These are phyloP conservation scores for Pisolithus tinctorius DNA, from an alignment of 768 basidiomycete genomes.

Conservation along the genomic window DNA sequence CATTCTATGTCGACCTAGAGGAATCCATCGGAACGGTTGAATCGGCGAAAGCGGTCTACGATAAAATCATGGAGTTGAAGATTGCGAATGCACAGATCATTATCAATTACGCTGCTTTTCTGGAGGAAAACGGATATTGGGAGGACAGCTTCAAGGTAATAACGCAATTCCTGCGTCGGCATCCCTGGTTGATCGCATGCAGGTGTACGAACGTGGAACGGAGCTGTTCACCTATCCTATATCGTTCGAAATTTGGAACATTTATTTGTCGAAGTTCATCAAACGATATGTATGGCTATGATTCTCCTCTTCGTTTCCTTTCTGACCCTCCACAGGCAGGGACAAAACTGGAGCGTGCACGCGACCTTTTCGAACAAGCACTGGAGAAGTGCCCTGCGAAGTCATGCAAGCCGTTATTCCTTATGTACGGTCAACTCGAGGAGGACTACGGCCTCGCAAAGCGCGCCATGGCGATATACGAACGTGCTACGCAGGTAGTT, in stretches of 20 bases:
- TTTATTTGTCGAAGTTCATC: constrained; percentile 93
- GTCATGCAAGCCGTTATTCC: constrained; percentile 88
- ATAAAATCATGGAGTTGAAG: constrained; percentile 91
- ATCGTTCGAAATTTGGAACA: constrained; percentile 99
- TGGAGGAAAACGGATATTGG: constrained; percentile 97
- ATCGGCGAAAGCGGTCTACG: constrained; percentile 86
- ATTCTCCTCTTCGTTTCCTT: neutral
- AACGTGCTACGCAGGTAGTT: constrained; percentile 84
- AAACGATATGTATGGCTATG: constrained; percentile 78
- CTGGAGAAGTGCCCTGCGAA: constrained; percentile 94
- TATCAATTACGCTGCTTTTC: constrained; percentile 93
- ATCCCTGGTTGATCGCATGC: constrained; percentile 6
- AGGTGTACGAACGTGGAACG: constrained; percentile 96
- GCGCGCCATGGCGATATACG: constrained; percentile 92
- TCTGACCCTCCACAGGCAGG: constrained; percentile 55
- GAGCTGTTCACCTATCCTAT: constrained; percentile 97
- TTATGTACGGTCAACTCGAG: constrained; percentile 94
- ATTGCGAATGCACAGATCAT: constrained; percentile 98
- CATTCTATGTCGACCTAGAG: constrained; percentile 95
- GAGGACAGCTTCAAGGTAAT: constrained; percentile 95
- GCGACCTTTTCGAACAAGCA: constrained; percentile 97
- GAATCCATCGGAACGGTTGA: constrained; percentile 95
- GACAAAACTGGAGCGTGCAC: constrained; percentile 88
- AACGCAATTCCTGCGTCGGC: constrained; percentile 1
- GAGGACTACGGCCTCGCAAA: constrained; percentile 95